A percentile compares a stretch with the other conserved stretches of the same genome.
These are phyloP conservation scores for Aspergillus spinulosporus DNA, from an alignment of 2,329 filamentous ascomycete genomes.

Conservation along the genomic window DNA sequence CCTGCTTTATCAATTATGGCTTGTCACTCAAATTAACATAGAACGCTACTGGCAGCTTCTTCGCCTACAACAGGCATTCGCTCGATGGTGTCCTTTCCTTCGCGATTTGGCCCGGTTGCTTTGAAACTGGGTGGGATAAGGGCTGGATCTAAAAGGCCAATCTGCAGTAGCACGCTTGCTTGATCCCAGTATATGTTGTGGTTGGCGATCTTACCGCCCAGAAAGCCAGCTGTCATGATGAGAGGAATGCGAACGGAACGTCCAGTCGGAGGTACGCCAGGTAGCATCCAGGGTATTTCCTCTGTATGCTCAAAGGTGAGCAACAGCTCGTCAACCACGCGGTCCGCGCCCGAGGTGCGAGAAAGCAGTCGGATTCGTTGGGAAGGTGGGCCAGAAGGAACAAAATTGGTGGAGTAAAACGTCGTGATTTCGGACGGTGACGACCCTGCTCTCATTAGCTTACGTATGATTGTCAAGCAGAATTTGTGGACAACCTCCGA, in stretches of 20 bases:
- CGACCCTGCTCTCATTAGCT: slow-evolving; percentile 21
- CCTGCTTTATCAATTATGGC: neutral
- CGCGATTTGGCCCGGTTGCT: slow-evolving; percentile 31
- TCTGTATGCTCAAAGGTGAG: slow-evolving; percentile 57
- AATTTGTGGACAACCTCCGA: slow-evolving; percentile 33
- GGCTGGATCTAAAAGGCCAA: slow-evolving; percentile 57
- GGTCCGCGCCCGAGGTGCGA: slow-evolving; percentile 57
- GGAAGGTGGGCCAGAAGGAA: slow-evolving; percentile 49
- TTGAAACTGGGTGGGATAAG: slow-evolving; percentile 51
- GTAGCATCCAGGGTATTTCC: slow-evolving; percentile 58
- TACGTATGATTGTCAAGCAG: neutral
- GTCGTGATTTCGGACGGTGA: slow-evolving; percentile 28
- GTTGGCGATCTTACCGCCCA: slow-evolving; percentile 39
- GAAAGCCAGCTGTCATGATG: slow-evolving; percentile 51
- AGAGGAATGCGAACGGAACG: slow-evolving; percentile 56
- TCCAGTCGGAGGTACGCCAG: slow-evolving; percentile 54
- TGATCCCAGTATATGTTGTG: slow-evolving; percentile 65
- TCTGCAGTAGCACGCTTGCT: slow-evolving; percentile 60
- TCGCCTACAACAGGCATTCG: slow-evolving; percentile 38
- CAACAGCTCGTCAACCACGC: slow-evolving; percentile 59
- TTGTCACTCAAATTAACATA: slow-evolving; percentile 5
- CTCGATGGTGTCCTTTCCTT: slow-evolving; percentile 29
- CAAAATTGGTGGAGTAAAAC: slow-evolving; percentile 58
- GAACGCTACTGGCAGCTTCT: slow-evolving; percentile 30
- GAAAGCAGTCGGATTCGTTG: slow-evolving; percentile 54